phyloP scores from a whole-genome alignment of 2,329 filamentous ascomycete genomes.

The Exophiala xenobiotica region DNA sequence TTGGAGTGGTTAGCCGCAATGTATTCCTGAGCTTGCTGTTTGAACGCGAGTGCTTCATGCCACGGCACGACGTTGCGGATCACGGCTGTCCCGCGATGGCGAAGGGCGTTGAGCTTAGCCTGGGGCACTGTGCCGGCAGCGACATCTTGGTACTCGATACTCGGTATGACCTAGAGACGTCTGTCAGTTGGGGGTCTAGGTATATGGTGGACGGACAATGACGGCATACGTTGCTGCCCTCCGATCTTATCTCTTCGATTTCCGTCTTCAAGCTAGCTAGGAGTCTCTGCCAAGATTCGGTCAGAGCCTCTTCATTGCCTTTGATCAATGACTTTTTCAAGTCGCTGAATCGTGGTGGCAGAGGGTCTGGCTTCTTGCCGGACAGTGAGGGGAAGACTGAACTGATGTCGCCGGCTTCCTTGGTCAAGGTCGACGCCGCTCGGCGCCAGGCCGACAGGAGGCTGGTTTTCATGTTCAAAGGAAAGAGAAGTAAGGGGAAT shows the following conservation, averaged over 20 bases:
- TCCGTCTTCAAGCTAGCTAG: constrained; percentile 42
- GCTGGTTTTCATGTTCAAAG: constrained; percentile 11
- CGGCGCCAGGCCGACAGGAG: constrained; percentile 10
- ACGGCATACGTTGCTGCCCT: constrained; percentile 44
- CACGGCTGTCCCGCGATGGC: constrained; percentile 62
- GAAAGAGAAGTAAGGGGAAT: too few relatives aligned
- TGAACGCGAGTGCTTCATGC: constrained; percentile 63
- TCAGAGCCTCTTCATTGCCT: constrained; percentile 42
- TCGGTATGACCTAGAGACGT: constrained; percentile 40
- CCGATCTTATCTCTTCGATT: constrained; percentile 41
- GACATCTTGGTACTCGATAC: constrained; percentile 44
- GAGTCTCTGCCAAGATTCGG: constrained; percentile 44
- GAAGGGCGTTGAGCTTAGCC: constrained; percentile 50
- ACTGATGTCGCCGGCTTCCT: constrained; percentile 48
- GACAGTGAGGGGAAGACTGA: constrained; percentile 50
- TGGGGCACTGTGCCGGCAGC: constrained; percentile 38
- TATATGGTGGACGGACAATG: not conserved
- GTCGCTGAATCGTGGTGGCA: constrained; percentile 44
- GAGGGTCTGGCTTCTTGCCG: constrained; percentile 42
- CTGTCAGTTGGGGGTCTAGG: not conserved
- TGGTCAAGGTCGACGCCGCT: constrained; percentile 38
- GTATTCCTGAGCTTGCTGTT: constrained; percentile 65
- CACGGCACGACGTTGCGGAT: constrained; percentile 65
- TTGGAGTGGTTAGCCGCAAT: constrained; percentile 57
- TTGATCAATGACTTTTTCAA: constrained; percentile 41